These are phyloP conservation scores for Lophium mytilinum DNA, from an alignment of 495 filamentous ascomycete genomes.

Conservation along the genomic window DNA sequence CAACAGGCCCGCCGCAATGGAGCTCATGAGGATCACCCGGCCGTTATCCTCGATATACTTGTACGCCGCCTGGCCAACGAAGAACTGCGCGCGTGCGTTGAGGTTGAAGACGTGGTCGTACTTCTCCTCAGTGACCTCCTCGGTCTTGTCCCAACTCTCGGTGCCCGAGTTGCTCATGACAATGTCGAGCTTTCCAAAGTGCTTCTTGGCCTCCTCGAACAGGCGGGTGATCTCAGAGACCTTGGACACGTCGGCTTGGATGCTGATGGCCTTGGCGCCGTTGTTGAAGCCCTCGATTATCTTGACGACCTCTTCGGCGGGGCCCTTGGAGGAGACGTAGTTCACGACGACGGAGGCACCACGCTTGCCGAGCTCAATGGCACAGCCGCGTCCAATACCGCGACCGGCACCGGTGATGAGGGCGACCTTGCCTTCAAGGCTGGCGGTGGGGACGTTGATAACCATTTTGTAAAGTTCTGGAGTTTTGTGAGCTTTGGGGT, in stretches of 20 bases:
- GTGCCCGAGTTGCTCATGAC: conserved; percentile 65
- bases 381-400: conserved; percentile 65
- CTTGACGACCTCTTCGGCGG: conserved; percentile 55
- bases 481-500: conserved; percentile 4
- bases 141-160: conserved; percentile 53
- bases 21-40: conserved; percentile 57
- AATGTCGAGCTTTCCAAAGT: conserved; percentile 66
- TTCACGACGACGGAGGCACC: conserved; percentile 70
- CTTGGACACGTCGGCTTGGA: conserved; percentile 69
- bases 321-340: conserved; percentile 56
- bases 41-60: conserved; percentile 60
- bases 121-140: conserved; percentile 64
- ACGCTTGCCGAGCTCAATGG: conserved; percentile 65
- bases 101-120: conserved; percentile 70
- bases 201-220: conserved; percentile 54
- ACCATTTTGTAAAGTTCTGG: conserved; percentile 15
- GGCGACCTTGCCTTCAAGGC: conserved; percentile 59
- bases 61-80: conserved; percentile 70
- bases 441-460: conserved; percentile 31
- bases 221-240: conserved; percentile 55
- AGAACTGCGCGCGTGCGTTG: conserved; percentile 74
- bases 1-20: conserved; percentile 44
- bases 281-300: conserved; percentile 53
- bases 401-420: conserved; percentile 52
- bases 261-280: conserved; percentile 48